Conservation (phyloP, 2,329 filamentous ascomycete species). For the Monilinia aucupariae region DNA sequence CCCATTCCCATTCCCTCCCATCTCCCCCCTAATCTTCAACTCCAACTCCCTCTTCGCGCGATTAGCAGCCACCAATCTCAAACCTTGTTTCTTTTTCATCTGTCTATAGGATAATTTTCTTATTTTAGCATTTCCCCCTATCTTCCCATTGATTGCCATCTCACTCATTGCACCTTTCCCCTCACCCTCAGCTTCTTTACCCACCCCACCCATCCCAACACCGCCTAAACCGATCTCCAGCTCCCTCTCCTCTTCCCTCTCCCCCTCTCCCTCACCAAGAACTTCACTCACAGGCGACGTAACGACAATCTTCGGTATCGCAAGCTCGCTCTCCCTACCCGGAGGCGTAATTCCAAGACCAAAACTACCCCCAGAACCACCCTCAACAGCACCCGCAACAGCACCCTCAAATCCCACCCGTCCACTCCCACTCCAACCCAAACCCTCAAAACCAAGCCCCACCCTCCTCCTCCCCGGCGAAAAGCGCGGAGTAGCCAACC, state of each 20-base stretch:
- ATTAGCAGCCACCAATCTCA: conserved; percentile 3
- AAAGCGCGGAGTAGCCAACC: not conserved
- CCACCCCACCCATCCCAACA: no score
- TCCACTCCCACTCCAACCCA: no score
- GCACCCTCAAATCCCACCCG: not conserved
- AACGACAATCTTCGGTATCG: not conserved
- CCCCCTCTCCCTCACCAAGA: not conserved
- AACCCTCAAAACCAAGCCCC: not conserved
- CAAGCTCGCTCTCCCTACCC: no score
- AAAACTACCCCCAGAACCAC: not conserved
- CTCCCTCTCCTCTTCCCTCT: not conserved
- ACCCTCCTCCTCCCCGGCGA: no score
- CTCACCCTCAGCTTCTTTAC: no score
- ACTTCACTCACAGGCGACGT: not conserved
- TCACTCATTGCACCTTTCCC: no score
- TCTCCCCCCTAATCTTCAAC: not conserved
- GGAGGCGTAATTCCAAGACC: no score
- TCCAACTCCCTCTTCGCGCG: not conserved
- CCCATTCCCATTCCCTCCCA: no score
- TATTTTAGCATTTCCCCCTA: no score
- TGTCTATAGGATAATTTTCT: not conserved
- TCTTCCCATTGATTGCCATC: no score
- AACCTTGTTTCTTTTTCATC: not conserved
- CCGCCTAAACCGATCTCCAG: not conserved
- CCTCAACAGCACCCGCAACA: no score